Base-by-base conservation (phyloP, 371 early-diverging fungal genomes). In the Mortierella sp. region DNA sequence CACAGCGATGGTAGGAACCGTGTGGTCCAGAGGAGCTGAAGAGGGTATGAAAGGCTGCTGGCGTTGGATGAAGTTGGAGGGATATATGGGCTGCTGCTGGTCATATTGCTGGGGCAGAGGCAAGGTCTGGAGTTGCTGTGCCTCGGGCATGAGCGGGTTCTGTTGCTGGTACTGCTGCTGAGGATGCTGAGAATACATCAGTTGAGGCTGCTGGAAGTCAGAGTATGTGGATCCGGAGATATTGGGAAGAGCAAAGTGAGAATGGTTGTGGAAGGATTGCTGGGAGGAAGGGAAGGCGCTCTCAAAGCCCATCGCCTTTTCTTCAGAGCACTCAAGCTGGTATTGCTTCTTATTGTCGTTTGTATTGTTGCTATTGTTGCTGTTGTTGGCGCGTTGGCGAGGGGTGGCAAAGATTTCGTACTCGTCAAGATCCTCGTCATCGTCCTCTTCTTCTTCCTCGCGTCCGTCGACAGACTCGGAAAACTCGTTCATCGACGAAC, bases 341-440 rank as follows among this genome's bases (percentile, higher is more conserved):
- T 31, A 59, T 24, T 72, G 70, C 53, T 59, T 59, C 21, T 59
- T 70, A 16, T 50, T 46, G 51, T 37, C 44, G 74, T 59, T 55
- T 50, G 9, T 26, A 43, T 26, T 16, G 26, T 31, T 77, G 69
- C 13, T 24, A 53, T 4, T 73, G 37, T 19, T 11, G 55, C 31
- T 71, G 67, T 28, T 61, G 67, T n/a, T 21, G 80, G 16, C 44
- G 16, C 59, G 50, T 0, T 59, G 80, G 40, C 10, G 37, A 16
- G 74, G 82, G 0, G 72, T 71, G 4, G 64, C 14, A 28, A 78
- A 78, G 28, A 82, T 78, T 19, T 75, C 82, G 14, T 75, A 82
- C 37, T 67, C 78, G 16, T 78, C 75, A 31, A 76, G 69, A 3
- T 73, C 72, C 2, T 82, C 82, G 6, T 82, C 82, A 1, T 81